Evolutionary conservation across 495 filamentous ascomycete genomes (phyloP).

Genomic region (Chaetomium fimeti): DNA sequence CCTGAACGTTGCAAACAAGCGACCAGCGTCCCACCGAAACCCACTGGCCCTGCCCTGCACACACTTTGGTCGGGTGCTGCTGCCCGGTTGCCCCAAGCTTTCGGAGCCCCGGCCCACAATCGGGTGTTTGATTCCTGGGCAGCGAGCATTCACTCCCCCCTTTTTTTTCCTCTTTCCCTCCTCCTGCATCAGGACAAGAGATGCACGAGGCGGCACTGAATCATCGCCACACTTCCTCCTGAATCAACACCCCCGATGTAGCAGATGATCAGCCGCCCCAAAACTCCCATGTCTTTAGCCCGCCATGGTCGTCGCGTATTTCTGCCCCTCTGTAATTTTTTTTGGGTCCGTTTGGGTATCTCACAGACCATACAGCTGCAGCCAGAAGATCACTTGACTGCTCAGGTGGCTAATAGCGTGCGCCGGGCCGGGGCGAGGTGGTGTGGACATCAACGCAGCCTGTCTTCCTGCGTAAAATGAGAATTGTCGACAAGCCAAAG

Average conservation of each 20-base stretch:
- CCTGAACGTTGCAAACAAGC: slow-evolving; percentile 30
- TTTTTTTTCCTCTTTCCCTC: not conserved
- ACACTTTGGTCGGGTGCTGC: not conserved
- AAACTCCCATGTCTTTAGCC: slow-evolving; percentile 7
- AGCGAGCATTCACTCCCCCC: no score
- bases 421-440: slow-evolving; percentile 27
- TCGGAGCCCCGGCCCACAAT: slow-evolving; percentile 12
- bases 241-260: slow-evolving; percentile 7
- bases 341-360: slow-evolving; percentile 25
- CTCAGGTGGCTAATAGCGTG: slow-evolving; percentile 31
- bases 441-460: slow-evolving; percentile 22
- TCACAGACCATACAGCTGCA: slow-evolving; percentile 36
- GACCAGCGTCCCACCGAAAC: slow-evolving; percentile 21
- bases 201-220: slow-evolving; percentile 5
- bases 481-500: not conserved
- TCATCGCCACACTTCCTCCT: slow-evolving; percentile 1
- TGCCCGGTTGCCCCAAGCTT: not conserved
- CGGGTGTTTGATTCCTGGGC: no score
- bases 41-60: not conserved
- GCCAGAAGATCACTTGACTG: slow-evolving; percentile 37
- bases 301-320: slow-evolving; percentile 18
- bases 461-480: not conserved
- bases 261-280: slow-evolving; percentile 18
- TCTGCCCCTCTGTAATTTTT: slow-evolving; percentile 17
- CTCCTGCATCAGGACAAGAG: not conserved